Evolutionary conservation across 164 flowering plant genomes (phyloP), one percentile per base, ranked within the genome.

Genomic region (Kingdonia uniflora): DNA sequence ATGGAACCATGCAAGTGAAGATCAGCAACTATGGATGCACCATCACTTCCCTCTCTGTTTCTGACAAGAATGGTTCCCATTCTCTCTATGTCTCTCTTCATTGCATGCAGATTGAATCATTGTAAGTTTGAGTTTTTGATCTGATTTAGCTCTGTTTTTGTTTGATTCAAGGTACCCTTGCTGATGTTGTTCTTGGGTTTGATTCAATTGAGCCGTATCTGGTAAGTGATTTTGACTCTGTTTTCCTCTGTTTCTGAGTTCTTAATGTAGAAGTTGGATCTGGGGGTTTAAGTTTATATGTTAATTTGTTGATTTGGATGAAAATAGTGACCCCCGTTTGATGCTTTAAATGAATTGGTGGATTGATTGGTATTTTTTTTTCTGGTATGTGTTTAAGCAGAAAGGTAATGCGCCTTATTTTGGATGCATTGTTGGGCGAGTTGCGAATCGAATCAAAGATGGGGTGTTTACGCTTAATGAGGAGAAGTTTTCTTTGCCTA

Each of bases 381-480:
- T 41, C 42, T 55, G n/a, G 39, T 35, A 2, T 40, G 6, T 59
- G 19, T 56, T 52, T 58, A 52, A 45, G 61, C 70, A 76, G 84
- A 64, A 73, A 56, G 78, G 81, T 16, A 52, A 43, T 17, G 45
- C 76, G 7, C 77, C 75, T 24, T 80, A 62, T 58, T 80, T 74
- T 65, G 84, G 81, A 14, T 68, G 80, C 72, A 80, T 87, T 59
- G 91, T 87, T 14, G 95, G 95, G 7, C 75, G 92, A 16, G 96
- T 91, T 1, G 98, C 98, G 12, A 91, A 91, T 66, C 67, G 98
- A 61, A 87, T 91, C 65, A 87, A 78, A 60, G 81, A 85, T 52
- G 98, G 96, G 45, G 83, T 81, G 66, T 84, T 87, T 47, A 70
- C 67, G 17, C 81, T 87, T 12, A 57, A 77, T 65, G 95, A 85